These are phyloP conservation scores for Corymbia calophylla DNA, from an alignment of 441 rosid species.

Conservation along the genomic window DNA sequence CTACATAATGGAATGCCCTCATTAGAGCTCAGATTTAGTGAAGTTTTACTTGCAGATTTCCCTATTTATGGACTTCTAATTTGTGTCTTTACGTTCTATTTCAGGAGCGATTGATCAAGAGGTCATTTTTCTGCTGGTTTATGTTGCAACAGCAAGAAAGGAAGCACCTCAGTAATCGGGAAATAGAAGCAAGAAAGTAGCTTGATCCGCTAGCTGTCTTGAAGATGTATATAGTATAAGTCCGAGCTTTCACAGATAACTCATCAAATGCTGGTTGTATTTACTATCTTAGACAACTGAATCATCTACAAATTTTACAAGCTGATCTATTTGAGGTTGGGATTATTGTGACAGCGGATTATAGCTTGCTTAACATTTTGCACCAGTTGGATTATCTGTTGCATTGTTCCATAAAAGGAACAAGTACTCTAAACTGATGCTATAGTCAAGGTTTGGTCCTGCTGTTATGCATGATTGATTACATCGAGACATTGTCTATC, in stretches of 20 bases:
- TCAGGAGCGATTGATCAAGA: not conserved
- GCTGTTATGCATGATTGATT: not conserved
- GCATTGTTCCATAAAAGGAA: not conserved
- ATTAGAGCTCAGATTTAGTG: not conserved
- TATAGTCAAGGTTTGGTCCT: not conserved
- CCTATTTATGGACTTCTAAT: not conserved
- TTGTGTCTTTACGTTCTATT: not conserved
- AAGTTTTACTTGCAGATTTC: not conserved
- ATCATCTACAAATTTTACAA: not conserved
- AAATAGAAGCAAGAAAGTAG: not conserved
- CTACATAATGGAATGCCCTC: not conserved
- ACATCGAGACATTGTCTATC: not conserved
- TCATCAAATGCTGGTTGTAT: not conserved
- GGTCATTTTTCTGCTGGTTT: not conserved
- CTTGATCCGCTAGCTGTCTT: not conserved
- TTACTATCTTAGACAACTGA: not conserved
- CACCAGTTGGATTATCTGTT: fast-evolving
- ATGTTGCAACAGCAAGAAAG: not conserved
- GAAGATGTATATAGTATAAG: not conserved
- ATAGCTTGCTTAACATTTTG: not conserved
- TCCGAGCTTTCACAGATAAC: not conserved
- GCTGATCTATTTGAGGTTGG: not conserved
- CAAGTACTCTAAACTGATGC: not conserved
- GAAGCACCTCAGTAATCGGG: not conserved
- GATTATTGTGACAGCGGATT: not conserved